Percentiles rank a stretch among this genome's conserved stretches.
Evolutionary conservation across 768 basidiomycete species (phyloP).

Genomic region (Chalciporus sphaerocephalus): DNA sequence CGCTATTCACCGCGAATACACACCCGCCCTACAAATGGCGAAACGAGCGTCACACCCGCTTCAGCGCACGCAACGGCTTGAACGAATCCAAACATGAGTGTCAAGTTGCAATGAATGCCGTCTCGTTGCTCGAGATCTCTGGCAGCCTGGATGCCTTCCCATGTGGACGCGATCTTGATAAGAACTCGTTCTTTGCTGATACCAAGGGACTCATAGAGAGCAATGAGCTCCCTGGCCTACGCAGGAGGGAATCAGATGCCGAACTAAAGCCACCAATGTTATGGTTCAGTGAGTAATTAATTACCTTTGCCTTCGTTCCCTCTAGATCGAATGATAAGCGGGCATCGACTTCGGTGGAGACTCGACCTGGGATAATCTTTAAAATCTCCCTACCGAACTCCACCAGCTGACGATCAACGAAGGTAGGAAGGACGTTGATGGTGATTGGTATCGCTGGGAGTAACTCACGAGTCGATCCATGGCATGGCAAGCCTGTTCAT

Average conservation of each 20-base stretch:
- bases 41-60: conserved; percentile 93
- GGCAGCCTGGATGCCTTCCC: conserved; percentile 98
- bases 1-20: conserved; percentile 27
- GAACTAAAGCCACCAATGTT: neutral
- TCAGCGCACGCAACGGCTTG: conserved; percentile 98
- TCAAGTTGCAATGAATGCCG: conserved; percentile 95
- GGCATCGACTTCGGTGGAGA: conserved; percentile 97
- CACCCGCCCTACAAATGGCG: conserved; percentile 94
- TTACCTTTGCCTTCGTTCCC: conserved; percentile 77
- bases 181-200: conserved; percentile 86
- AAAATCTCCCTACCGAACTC: conserved; percentile 95
- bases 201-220: conserved; percentile 85
- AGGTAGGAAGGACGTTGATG: neutral
- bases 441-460: neutral
- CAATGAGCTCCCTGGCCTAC: conserved; percentile 79
- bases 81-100: conserved; percentile 93
- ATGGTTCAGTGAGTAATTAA: neutral
- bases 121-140: conserved; percentile 86
- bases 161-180: conserved; percentile 98
- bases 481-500: conserved; percentile 71
- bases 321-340: conserved; percentile 91
- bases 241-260: neutral
- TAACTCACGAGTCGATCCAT: conserved; percentile 76
- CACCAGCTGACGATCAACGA: conserved; percentile 59
- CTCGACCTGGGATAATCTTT: conserved; percentile 89